phyloP scores from a whole-genome alignment of 345 rosid genomes.

The Hibiscus syriacus region DNA sequence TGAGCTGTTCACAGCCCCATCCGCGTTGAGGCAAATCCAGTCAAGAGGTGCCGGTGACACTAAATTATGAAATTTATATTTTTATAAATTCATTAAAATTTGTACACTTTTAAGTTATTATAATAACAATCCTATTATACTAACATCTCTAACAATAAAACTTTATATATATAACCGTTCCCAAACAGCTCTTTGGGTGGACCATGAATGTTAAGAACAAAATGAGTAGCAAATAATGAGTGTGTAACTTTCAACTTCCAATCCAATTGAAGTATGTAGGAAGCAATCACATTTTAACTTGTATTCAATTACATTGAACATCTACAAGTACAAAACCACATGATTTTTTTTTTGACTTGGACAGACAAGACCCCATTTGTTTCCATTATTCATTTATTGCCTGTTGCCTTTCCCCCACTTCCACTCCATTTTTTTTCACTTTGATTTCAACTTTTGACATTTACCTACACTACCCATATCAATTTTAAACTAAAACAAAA shows the following conservation, averaged over 20 bases:
- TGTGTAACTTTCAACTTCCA: not conserved
- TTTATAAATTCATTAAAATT: no score
- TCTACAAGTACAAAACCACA: constrained; percentile 4
- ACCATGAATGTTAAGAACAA: not conserved
- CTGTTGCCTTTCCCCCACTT: not conserved
- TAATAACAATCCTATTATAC: no score
- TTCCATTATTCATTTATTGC: not conserved
- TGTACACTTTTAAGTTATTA: no score
- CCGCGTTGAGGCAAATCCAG: no score
- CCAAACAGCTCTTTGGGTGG: no score
- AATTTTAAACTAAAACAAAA: no score
- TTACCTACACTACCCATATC: not conserved
- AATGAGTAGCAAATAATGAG: constrained; percentile 3
- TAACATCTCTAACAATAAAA: no score
- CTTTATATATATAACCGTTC: no score
- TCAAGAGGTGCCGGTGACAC: no score
- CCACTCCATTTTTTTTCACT: not conserved
- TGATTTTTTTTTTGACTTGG: not conserved
- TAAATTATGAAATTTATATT: no score
- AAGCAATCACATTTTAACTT: not conserved
- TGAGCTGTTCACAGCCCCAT: no score
- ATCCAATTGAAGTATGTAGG: not conserved
- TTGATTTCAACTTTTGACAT: not conserved
- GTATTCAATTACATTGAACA: not conserved
- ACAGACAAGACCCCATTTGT: constrained; percentile 2